A percentile compares a stretch with the other conserved stretches of the same genome.
Evolutionary conservation across 1,284 basidiomycete species (phyloP).

Genomic region (Puccinia coronata): DNA sequence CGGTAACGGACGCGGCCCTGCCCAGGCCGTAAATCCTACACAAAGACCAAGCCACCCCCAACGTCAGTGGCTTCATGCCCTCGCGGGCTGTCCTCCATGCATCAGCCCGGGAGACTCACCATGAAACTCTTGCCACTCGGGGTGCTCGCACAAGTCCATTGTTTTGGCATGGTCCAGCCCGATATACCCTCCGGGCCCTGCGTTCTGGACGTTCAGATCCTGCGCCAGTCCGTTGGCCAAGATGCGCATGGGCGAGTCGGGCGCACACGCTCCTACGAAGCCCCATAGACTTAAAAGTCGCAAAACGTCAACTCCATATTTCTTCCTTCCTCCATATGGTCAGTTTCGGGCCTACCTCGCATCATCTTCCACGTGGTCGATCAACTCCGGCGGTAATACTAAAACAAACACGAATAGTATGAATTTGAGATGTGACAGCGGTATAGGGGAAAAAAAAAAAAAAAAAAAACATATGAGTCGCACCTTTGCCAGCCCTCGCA

Average conservation of each 20-base stretch:
- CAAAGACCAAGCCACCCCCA: conserved; percentile 56
- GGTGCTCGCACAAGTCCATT: conserved; percentile 63
- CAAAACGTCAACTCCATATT: background rate
- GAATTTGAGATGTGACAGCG: too few species aligned
- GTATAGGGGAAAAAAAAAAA: too few species aligned
- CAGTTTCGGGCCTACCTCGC: conserved; percentile 44
- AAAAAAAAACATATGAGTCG: background rate
- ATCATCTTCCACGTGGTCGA: conserved; percentile 51
- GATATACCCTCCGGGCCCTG: conserved; percentile 54
- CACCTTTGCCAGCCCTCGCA: conserved; percentile 44
- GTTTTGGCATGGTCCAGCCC: conserved; percentile 60
- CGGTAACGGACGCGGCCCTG: conserved; percentile 28
- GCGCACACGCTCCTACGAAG: conserved; percentile 55
- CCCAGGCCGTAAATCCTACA: conserved; percentile 43
- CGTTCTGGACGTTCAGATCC: conserved; percentile 57
- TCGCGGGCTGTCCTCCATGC: too few species aligned
- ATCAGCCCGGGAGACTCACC: conserved; percentile 23
- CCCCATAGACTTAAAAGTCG: conserved; percentile 54
- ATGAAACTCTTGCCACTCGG: conserved; percentile 53
- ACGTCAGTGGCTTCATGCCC: too few species aligned
- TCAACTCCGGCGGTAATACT: conserved; percentile 47
- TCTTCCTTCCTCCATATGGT: background rate
- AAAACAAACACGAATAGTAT: background rate
- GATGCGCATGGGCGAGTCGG: conserved; percentile 54
- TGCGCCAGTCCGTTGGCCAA: conserved; percentile 53